Base-by-base conservation (phyloP, 2,329 filamentous ascomycete species). In the Aspergillus tanneri region DNA sequence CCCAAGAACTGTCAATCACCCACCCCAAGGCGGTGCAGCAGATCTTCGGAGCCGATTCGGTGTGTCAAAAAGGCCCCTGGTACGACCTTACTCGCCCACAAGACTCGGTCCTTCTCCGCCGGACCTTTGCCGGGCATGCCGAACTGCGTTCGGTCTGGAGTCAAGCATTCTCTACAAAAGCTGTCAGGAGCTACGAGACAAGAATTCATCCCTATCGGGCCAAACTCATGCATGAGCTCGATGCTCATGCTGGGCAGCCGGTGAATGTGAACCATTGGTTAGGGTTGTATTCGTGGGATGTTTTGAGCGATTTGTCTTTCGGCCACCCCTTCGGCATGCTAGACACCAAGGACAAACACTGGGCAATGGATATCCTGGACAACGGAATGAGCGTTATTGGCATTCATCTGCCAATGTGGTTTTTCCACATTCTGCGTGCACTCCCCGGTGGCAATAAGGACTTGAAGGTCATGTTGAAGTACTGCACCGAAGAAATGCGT, bases 221-320 rank as follows among this genome's bases (percentile, higher is more conserved):
- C 40, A 58, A 65, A 46, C 54, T 75, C 14, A 46, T 69, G 1
- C 37, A 53, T 8, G 58, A 60, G 3, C 52, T 74, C 6, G 46
- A 47, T 3, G 56, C 41, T 56, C 64, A 43, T 45, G 60, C 44
- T 55, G 61, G 45, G 55, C 65, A 43, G 12, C 21, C 53, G 3
- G 50, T 77, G 6, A 61, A 73, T 39, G 59, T 73, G 27, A 55
- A 65, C 2, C 64, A 70, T 37, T 72, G 67, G 55, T 71, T 73
- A 49, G 69, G 66, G 21, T 25, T 77, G 70, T 46, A 46, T 55
- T 66, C 59, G 16, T 77, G 73, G 56, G 73, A 76, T 54, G 64
- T 74, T 19, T 75, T 76, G 69, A 71, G 73, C 4, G 64, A 66
- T 7, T 58, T 77, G 24, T 71, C 71, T 0, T 77, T 77, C 54